Conservation (phyloP, 2,329 filamentous ascomycete genomes). For the Beauveria medogensis region DNA sequence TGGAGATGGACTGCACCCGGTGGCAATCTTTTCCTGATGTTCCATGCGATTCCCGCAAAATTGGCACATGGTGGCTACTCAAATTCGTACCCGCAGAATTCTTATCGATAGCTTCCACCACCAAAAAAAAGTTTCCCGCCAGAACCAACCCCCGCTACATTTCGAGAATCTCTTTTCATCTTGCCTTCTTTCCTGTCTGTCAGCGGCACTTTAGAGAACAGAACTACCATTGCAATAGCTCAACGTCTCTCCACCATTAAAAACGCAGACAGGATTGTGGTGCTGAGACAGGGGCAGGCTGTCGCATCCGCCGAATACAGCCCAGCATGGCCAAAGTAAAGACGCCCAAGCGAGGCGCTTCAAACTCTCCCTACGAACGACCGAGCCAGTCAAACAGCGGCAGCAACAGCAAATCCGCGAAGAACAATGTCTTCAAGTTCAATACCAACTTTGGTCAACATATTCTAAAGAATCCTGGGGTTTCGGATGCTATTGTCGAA, state of each 20-base stretch:
- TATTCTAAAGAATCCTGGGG: constrained; percentile 86
- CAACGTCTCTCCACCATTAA: too few species aligned
- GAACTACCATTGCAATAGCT: too few species aligned
- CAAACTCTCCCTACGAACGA: constrained; percentile 35
- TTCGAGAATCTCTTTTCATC: constrained; percentile 7
- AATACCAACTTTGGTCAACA: constrained; percentile 83
- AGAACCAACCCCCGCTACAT: constrained; percentile 6
- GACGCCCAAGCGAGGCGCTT: constrained; percentile 44
- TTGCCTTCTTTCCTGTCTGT: not conserved
- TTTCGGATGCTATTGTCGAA: constrained; percentile 59
- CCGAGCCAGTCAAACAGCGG: constrained; percentile 18
- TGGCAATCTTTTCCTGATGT: not conserved
- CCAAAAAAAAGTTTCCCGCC: constrained; percentile 20
- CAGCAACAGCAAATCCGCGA: constrained; percentile 21
- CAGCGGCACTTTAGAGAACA: not conserved
- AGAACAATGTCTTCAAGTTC: constrained; percentile 94
- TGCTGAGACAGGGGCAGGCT: too few species aligned
- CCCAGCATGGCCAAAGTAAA: constrained; percentile 45
- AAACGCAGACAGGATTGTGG: too few species aligned
- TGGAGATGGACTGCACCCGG: not conserved
- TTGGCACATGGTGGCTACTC: not conserved
- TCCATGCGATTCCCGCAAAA: too few species aligned
- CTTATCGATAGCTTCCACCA: constrained; percentile 19
- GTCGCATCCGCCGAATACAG: not conserved
- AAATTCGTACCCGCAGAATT: not conserved